phyloP scores from a whole-genome alignment of 1,139 yeast genomes.

The Taphrina pruni region DNA sequence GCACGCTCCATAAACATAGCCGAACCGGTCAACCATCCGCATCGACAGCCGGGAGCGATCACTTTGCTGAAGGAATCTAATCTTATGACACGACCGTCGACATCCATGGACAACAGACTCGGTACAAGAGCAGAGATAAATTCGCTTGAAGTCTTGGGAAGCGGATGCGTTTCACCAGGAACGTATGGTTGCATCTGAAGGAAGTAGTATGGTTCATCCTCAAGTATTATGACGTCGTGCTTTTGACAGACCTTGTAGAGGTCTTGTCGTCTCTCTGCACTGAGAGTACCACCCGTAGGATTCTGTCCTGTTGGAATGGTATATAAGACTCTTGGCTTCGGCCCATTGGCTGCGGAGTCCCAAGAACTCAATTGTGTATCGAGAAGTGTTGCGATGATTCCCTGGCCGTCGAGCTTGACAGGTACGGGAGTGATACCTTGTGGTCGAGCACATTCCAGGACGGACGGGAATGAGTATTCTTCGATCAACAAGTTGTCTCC shows the following conservation, averaged over 20 bases:
- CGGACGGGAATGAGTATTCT: slow-evolving; percentile 80
- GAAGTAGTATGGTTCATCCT: slow-evolving; percentile 92
- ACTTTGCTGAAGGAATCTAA: slow-evolving; percentile 92
- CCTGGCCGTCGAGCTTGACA: slow-evolving; percentile 76
- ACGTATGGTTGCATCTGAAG: slow-evolving; percentile 66
- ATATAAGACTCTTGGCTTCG: slow-evolving; percentile 80
- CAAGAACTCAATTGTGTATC: slow-evolving; percentile 69
- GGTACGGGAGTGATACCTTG: slow-evolving; percentile 73
- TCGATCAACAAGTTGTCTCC: slow-evolving; percentile 86
- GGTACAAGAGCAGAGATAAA: slow-evolving; percentile 73
- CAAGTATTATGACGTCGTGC: slow-evolving; percentile 79
- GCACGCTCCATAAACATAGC: slow-evolving; percentile 67
- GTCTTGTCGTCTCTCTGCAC: slow-evolving; percentile 70
- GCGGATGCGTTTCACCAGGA: slow-evolving; percentile 53
- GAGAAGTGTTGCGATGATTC: slow-evolving; percentile 76
- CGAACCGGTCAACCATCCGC: slow-evolving; percentile 92
- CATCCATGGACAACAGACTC: slow-evolving; percentile 77
- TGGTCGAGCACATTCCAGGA: slow-evolving; percentile 80
- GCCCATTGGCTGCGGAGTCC: slow-evolving; percentile 55
- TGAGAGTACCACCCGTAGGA: slow-evolving; percentile 86
- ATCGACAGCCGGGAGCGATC: slow-evolving; percentile 87
- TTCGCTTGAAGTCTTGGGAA: slow-evolving; percentile 56
- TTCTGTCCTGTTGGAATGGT: slow-evolving; percentile 92
- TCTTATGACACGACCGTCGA: slow-evolving; percentile 88
- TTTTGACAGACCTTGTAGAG: slow-evolving; percentile 75